Evolutionary conservation across 2,329 filamentous ascomycete genomes (phyloP), one percentile per base, ranked within the genome.

Genomic region (Nemania sp.): DNA sequence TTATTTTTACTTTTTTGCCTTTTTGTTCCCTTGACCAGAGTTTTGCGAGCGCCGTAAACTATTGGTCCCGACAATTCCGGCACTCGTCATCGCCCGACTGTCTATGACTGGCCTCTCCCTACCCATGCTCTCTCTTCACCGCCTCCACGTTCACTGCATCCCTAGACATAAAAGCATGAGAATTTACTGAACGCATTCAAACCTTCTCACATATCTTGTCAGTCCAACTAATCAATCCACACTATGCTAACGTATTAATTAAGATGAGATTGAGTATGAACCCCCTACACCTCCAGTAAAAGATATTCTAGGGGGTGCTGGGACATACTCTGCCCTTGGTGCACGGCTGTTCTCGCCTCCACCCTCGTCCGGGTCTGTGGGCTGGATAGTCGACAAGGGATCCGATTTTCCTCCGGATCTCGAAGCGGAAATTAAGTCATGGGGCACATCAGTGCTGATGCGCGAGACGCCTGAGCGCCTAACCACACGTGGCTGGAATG

Each of bases 401-500:
- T 87, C 83, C 14, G 94, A 97, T 72, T 97, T 97, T 62, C 92
- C 93, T 0, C 60, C 75, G 0, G 73, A 80, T 11, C 77, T 96
- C 47, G 80, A 81, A 42, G 68, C 78, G 2, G 77, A 82, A 37
- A 85, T 99, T 61, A 73, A 80, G 12, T 79, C 82, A 37, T 97
- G 94, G 92, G 73, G 84, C 14, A 96, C 92, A 1, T 82, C 83
- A 5, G 89, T 83, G 17, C 66, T 91, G 14, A 75, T 94, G 60
- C 83, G 91, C 48, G 74, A 83, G 43, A 85, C 89, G 49, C 76
- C 78, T 1, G 71, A 79, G 6, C 84, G 90, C 20, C 77, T 90
- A 44, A 97, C 93, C 2, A 99, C 94, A 0, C 84, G 91, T 40
- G 92, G 89, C 40, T 96, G 91, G 90, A 97, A 97, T 70, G 89